These are phyloP conservation scores for Teratosphaeriaceae sp. DNA, from an alignment of 2,329 filamentous ascomycete species.

Conservation along the genomic window DNA sequence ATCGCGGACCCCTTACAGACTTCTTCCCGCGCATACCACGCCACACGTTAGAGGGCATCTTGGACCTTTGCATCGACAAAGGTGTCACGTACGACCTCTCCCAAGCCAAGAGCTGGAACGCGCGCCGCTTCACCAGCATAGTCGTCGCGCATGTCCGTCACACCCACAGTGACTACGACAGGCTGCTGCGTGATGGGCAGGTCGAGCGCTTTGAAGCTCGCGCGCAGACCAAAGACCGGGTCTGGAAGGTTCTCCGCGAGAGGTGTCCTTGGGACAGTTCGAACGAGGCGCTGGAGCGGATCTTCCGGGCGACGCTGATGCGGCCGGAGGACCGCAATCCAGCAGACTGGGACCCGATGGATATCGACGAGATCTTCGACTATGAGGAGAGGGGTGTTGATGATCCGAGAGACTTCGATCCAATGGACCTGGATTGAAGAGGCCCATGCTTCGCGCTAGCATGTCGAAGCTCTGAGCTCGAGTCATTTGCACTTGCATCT, in stretches of 20 bases:
- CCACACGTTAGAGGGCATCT: constrained; percentile 16
- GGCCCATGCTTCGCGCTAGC: too few relatives aligned
- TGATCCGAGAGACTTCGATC: constrained; percentile 26
- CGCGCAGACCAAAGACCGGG: constrained; percentile 12
- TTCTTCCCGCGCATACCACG: constrained; percentile 26
- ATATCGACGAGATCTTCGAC: constrained; percentile 20
- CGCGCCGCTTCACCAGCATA: constrained; percentile 22
- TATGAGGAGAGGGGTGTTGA: constrained; percentile 2
- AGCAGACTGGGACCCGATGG: constrained; percentile 24
- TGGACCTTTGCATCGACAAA: constrained; percentile 26
- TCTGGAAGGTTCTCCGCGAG: constrained; percentile 25
- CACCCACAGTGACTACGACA: constrained; percentile 55
- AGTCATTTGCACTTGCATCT: neutral
- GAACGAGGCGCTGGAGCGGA: constrained; percentile 23
- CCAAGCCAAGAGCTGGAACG: constrained; percentile 20
- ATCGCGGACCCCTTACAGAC: constrained; percentile 20
- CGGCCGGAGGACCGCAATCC: constrained; percentile 19
- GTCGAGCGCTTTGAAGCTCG: constrained; percentile 26
- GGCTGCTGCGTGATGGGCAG: constrained; percentile 35
- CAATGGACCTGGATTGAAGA: too few relatives aligned
- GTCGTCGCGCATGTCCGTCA: constrained; percentile 58
- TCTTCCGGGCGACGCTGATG: constrained; percentile 22
- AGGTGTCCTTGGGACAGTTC: constrained; percentile 29
- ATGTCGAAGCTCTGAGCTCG: neutral
- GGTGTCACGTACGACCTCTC: constrained; percentile 25